phyloP scores from a whole-genome alignment of 1,284 basidiomycete species.

The Ustilago xerochloae region DNA sequence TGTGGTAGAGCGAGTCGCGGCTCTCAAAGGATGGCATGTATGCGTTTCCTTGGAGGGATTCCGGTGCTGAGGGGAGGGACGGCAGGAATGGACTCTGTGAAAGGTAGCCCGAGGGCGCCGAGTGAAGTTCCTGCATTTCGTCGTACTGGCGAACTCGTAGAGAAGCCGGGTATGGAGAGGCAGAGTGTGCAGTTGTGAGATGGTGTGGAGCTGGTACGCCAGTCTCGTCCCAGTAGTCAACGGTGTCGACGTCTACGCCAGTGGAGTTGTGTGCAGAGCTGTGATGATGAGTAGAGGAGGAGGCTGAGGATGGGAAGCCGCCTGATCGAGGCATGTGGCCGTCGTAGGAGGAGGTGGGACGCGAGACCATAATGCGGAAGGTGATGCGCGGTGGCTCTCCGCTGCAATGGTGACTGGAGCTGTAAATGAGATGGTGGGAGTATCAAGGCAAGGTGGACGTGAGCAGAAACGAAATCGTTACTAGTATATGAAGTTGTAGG shows the following conservation, averaged over 20 bases:
- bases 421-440: not conserved
- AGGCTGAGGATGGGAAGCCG: slow-evolving; percentile 3
- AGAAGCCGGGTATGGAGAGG: slow-evolving; percentile 28
- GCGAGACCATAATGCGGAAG: slow-evolving; percentile 1
- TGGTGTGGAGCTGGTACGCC: slow-evolving; percentile 33
- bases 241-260: slow-evolving; percentile 40
- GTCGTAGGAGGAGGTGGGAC: slow-evolving; percentile 8
- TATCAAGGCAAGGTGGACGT: not conserved
- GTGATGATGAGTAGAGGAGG: slow-evolving; percentile 15
- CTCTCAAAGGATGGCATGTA: slow-evolving; percentile 31
- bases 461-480: not conserved
- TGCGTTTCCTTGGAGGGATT: slow-evolving; percentile 2
- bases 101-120: slow-evolving; percentile 25
- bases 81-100: slow-evolving; percentile 14
- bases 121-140: slow-evolving; percentile 35
- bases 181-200: slow-evolving; percentile 30
- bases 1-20: slow-evolving; percentile 31
- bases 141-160: not conserved
- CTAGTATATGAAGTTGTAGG: too few relatives aligned
- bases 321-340: not conserved
- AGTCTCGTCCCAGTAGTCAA: slow-evolving; percentile 46
- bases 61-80: slow-evolving; percentile 11
- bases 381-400: not conserved
- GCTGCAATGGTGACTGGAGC: not conserved
- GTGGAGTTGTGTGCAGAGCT: not conserved